Conservation (phyloP, 768 basidiomycete species). For the Boletus sp. region DNA sequence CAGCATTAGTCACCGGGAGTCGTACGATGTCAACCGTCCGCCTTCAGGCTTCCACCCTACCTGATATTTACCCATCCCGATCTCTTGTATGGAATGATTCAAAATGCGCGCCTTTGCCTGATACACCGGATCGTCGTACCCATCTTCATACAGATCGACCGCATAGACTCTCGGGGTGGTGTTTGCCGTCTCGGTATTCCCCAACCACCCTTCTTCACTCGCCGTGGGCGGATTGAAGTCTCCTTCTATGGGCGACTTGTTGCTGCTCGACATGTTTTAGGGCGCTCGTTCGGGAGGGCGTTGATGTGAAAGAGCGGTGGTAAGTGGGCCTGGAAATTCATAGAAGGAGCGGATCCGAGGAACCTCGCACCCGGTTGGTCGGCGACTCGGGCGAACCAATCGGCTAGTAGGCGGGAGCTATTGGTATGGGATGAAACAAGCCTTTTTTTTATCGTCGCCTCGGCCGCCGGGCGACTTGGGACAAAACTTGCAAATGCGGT, state of each 20-base stretch:
- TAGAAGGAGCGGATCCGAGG: not conserved
- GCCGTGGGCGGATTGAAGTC: not conserved
- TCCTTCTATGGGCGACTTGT: no score
- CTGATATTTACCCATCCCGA: conserved; percentile 60
- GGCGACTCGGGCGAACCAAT: not conserved
- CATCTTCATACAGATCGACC: conserved; percentile 35
- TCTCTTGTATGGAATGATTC: conserved; percentile 48
- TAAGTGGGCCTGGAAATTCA: not conserved
- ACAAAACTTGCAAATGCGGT: no score
- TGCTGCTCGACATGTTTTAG: conserved; percentile 1
- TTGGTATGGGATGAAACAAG: no score
- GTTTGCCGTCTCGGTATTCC: not conserved
- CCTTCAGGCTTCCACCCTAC: conserved; percentile 17
- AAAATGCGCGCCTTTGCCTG: conserved; percentile 48
- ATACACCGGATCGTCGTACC: conserved; percentile 45
- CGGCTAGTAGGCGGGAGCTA: not conserved
- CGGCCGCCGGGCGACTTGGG: no score
- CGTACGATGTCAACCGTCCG: no score
- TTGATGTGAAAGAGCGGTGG: not conserved
- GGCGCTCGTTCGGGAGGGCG: not conserved
- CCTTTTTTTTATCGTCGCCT: no score
- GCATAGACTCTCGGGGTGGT: not conserved
- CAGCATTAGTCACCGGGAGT: not conserved
- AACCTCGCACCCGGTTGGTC: not conserved
- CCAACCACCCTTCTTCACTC: not conserved